Base-by-base conservation (phyloP, 169 alveolate genomes). In the Theileria parva region DNA sequence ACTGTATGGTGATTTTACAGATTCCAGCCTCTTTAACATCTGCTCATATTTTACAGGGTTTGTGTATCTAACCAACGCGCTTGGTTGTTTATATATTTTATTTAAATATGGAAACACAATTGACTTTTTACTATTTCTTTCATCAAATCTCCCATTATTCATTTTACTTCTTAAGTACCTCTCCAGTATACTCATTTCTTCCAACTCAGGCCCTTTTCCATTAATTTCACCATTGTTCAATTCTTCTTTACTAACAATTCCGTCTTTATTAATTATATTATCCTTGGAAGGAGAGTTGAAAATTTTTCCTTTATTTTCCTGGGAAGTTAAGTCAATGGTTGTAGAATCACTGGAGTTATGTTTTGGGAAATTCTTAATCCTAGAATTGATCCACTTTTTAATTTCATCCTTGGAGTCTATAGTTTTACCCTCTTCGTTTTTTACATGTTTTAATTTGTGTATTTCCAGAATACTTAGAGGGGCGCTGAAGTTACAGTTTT, bases 381-480 rank as follows among this genome's bases (percentile, higher is more conserved):
- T 73, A 50, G 72, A 69, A 30, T 59, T 53, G 15, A 77, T 74
- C 91, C 91, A 85, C n/a, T 73, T 85, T n/a, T 80, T 66, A 30
- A 66, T 85, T 57, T 85, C 91, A 11, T 85, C 91, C 0, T 65
- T 70, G 1, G 91, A 85, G 15, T 85, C 91, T n/a, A 85, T 67
- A 5, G 79, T 53, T 28, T 5, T 39, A 8, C 94, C 94, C 0
- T 87, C 74, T 50, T 77, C 77, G 57, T 88, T 85, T 57, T 81
- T 88, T 30, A 89, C 66, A 64, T 89, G 94, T 61, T 75, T 74
- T 30, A 89, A 61, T 17, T 57, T 76, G 81, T 89, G 94, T 39
- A 89, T 63, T 64, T 74, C 91, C 87, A 89, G 73, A 53, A 89
- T 66, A 34, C 81, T 84, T 39, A 88, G 53, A 21, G 94, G 94